Conservation (phyloP, 441 rosid species). For the Gossypium aridum region DNA sequence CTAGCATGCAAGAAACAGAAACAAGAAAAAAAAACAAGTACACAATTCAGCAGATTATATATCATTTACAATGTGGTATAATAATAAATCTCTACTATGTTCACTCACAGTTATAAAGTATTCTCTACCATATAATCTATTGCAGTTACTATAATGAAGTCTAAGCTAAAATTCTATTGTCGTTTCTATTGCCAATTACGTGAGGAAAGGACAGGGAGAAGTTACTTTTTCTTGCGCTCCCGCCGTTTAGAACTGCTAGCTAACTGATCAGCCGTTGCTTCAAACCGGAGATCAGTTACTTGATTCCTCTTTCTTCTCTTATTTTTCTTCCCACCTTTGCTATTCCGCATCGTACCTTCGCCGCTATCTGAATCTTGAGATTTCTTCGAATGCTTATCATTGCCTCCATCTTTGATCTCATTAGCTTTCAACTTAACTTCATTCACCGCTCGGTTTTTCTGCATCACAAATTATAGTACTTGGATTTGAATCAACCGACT, state of each 20-base stretch:
- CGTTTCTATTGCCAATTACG: background rate
- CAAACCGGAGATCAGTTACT: conserved; percentile 63
- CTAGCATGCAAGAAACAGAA: background rate
- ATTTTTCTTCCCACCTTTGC: conserved; percentile 39
- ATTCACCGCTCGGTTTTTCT: conserved; percentile 23
- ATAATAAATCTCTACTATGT: background rate
- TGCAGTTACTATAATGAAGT: background rate
- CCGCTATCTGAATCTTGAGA: conserved; percentile 12
- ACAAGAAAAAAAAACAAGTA: background rate
- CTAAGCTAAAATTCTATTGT: background rate
- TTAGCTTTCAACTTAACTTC: conserved; percentile 18
- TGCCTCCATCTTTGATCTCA: conserved; percentile 19
- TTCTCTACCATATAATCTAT: background rate
- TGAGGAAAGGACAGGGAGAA: background rate
- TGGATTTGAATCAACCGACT: background rate
- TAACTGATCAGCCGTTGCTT: conserved; percentile 25
- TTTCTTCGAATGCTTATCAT: conserved; percentile 10
- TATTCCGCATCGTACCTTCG: background rate
- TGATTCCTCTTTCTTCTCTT: conserved; percentile 61
- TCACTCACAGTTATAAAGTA: background rate
- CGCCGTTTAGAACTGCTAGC: conserved; percentile 36
- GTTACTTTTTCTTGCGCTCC: conserved; percentile 67
- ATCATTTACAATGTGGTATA: background rate
- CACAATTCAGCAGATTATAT: background rate
- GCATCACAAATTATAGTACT: background rate